Base-by-base conservation (phyloP, 1,284 basidiomycete species). In the Heterobasidion occidentale region DNA sequence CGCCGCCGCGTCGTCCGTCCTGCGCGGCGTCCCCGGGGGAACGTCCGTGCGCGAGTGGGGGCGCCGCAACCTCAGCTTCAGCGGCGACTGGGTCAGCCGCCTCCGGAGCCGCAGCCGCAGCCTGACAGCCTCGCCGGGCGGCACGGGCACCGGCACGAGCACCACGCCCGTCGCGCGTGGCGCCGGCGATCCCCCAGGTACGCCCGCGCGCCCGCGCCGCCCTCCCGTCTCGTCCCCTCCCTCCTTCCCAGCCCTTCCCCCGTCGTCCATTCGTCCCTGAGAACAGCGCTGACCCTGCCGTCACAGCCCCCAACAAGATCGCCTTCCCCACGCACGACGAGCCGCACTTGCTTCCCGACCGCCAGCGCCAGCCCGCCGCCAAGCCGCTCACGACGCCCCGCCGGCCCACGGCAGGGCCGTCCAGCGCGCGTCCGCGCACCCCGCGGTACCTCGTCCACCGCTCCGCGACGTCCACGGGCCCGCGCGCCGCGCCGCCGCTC, bases 61-160 rank as follows among this genome's bases (percentile, higher is more conserved):
- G 2, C 70, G 73, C 52, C 72, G 80, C 12, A 77, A 79, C 59
- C 65, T 84, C 33, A 83, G 77, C 57, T 71, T 86, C 46, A 81
- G 79, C 61, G 72, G 76, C 3, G 79, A 80, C 57, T 81, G 80
- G 77, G 70, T 72, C 54, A 76, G 64, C 56, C 65, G 71, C 36
- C 73, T 78, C 51, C 73, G 70, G 56, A 71, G 70, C 45, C 74
- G 70, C 58, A 72, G 71, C 47, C 71, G 65, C 49, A 76, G 73
- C 55, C 68, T 61, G 60, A 67, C 61, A 2, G 64, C 67, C 7
- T 63, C 60, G 5, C 46, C 33, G 20, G 48, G 20, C 38, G 52
- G 55, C 4, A 12, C 49, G 2, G 20, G 53, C 55, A 3, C 12
- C 15, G 15, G 20, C 47, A 27, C 27, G 2, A 27, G 27, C 27